Conservation (phyloP, 345 rosid species). For the Alliaria petiolata region DNA sequence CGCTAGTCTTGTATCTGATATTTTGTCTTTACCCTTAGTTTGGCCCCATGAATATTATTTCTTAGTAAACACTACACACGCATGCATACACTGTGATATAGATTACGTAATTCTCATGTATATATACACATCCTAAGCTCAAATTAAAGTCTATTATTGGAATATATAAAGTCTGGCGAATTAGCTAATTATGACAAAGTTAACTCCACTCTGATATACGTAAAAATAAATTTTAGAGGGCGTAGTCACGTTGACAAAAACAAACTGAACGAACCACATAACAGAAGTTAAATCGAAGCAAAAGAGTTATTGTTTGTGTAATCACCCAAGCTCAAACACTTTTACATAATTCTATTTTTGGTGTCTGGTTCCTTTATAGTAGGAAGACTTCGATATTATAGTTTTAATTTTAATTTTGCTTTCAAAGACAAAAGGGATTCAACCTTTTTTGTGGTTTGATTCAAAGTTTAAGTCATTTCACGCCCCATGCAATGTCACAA, state of each 20-base stretch:
- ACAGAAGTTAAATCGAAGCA: not conserved
- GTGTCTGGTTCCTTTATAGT: conserved; percentile 1
- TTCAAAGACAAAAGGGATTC: conserved; percentile 25
- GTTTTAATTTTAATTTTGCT: not conserved
- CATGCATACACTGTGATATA: not conserved
- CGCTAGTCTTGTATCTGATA: not conserved
- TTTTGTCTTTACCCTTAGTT: not conserved
- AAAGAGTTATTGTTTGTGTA: not conserved
- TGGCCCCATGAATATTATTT: not conserved
- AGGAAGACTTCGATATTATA: not conserved
- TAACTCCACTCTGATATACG: not conserved
- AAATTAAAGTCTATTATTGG: not conserved
- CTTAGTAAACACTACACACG: not conserved
- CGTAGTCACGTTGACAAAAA: not conserved
- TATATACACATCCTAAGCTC: not conserved
- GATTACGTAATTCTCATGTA: not conserved
- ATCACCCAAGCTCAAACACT: not conserved
- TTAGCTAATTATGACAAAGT: not conserved
- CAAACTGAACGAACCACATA: not conserved
- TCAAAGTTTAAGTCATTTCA: conserved; percentile 34
- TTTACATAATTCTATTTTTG: conserved; percentile 8
- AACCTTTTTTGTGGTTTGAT: conserved; percentile 23
- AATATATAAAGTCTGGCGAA: not conserved
- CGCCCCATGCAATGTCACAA: conserved; percentile 35
- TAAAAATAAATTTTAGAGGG: not conserved